Conservation (phyloP, 306 rosid species). For the Vicia sativa region DNA sequence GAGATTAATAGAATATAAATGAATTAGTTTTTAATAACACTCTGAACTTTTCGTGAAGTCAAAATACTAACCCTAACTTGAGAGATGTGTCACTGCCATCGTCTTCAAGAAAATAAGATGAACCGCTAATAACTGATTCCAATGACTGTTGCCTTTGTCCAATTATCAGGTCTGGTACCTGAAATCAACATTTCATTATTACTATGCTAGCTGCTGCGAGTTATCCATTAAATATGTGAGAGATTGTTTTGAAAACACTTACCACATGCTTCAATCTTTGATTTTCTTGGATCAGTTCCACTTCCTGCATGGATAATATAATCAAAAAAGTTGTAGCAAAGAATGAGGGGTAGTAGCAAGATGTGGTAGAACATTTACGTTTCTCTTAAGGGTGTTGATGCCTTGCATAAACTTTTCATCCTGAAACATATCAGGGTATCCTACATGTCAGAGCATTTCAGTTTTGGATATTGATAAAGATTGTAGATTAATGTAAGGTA, state of each 20-base stretch:
- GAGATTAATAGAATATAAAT: neutral
- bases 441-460: no score
- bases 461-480: neutral
- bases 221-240: neutral
- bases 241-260: neutral
- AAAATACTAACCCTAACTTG: conserved; percentile 41
- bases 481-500: neutral
- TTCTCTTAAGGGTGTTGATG: conserved; percentile 42
- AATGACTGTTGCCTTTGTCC: conserved; percentile 40
- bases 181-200: conserved; percentile 2
- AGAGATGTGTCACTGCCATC: conserved; percentile 39
- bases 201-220: neutral
- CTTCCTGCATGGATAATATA: conserved; percentile 30
- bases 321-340: neutral
- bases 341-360: no score
- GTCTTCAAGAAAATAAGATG: conserved; percentile 41
- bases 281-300: conserved; percentile 37
- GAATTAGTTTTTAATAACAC: neutral
- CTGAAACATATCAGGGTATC: conserved; percentile 29
- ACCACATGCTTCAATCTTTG: conserved; percentile 38
- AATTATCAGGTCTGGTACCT: conserved; percentile 24
- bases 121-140: conserved; percentile 32
- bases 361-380: no score
- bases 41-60: no score
- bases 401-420: conserved; percentile 37